Base-by-base conservation (phyloP, 2,329 filamentous ascomycete genomes). In the Trichoderma breve region DNA sequence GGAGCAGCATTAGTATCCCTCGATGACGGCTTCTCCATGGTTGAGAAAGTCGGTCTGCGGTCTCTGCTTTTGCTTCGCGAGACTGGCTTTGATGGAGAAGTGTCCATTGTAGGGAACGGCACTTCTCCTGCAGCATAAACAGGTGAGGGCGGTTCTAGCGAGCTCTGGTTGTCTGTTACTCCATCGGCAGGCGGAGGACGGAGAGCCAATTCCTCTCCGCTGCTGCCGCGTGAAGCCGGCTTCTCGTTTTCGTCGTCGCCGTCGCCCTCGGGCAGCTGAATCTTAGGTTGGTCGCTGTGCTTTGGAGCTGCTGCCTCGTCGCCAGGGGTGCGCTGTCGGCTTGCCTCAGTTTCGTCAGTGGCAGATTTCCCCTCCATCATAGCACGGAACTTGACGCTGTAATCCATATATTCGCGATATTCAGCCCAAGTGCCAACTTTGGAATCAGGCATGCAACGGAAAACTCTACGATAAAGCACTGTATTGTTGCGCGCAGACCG, bases 371-470 rank as follows among this genome's bases (percentile, higher is more conserved):
- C 83, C 62, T 86, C 85, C 86, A 89, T 88, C 78, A 84, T 88
- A 76, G 92, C 90, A 71, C 89, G 88, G 84, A 99, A 98, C 60
- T 90, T 89, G 75, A 92, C 90, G 21, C 88, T 87, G 79, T 98
- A 98, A 5, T 90, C 87, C 69, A 89, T 86, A 78, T 92, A 97
- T 75, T 97, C 92, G 74, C 93, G 92, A 82, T 99, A 99, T 74
- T 97, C 93, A 75, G 92, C 91, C 96, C 96, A 99, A 57, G 92
- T 95, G 74, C 90, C 91, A 30, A 97, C 96, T 78, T 98, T 94
- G 66, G 91, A 98, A 80, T 99, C 96, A 1, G 96, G 96, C 93
- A 97, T 97, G 81, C 95, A 98, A 61, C 95, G 91, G 84, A 99
- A 99, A 9, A 99, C 95, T 73, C 92, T 90, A 36, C 96, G 92